These are phyloP conservation scores for Litsea cubeba DNA, from an alignment of 164 flowering plant genomes.

Conservation along the genomic window DNA sequence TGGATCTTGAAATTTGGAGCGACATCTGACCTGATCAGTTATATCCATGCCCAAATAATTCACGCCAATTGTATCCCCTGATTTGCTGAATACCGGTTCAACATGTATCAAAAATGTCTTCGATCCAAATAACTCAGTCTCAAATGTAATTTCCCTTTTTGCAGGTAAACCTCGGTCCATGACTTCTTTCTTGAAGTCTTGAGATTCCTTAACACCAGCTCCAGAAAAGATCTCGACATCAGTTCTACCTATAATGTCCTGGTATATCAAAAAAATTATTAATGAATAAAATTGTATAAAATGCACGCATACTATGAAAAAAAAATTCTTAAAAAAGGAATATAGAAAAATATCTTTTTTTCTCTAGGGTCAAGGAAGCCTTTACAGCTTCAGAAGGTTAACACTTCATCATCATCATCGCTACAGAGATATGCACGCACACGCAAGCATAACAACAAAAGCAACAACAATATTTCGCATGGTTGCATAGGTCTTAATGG, in stretches of 20 bases:
- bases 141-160: constrained; percentile 88
- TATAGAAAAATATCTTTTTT: background rate
- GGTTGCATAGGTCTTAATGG: background rate
- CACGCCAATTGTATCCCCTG: constrained; percentile 89
- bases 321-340: background rate
- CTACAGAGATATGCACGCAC: background rate
- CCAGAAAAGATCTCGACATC: constrained; percentile 90
- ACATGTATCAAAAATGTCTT: constrained; percentile 93
- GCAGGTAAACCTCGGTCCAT: constrained; percentile 78
- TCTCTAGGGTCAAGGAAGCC: background rate
- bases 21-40: constrained; percentile 74
- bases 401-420: too few relatives aligned
- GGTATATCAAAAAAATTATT: constrained; percentile 16
- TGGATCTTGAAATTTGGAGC: background rate
- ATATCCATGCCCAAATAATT: constrained; percentile 98
- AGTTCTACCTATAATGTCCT: constrained; percentile 94
- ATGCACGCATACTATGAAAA: background rate
- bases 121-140: constrained; percentile 81
- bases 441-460: background rate
- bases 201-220: constrained; percentile 85
- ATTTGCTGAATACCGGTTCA: constrained; percentile 91
- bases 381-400: too few relatives aligned
- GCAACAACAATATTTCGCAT: background rate
- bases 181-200: constrained; percentile 89
- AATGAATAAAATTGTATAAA: background rate